Conservation (phyloP, 2,329 filamentous ascomycete species). For the Colletotrichum kahawae region DNA sequence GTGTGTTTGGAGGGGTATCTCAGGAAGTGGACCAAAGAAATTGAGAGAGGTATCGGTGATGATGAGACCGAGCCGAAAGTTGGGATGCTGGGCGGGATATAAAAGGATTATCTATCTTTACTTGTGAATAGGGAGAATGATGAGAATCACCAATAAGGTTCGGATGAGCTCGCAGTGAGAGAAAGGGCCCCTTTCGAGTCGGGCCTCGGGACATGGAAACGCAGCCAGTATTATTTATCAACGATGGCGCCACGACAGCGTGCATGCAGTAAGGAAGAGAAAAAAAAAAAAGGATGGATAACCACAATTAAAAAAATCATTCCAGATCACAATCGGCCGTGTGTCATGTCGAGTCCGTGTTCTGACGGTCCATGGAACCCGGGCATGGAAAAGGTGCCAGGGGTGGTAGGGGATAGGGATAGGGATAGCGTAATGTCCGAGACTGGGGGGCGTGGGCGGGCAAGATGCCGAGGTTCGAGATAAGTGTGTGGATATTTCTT, state of each 20-base stretch:
- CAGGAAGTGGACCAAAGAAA: neutral
- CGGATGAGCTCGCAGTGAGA: neutral
- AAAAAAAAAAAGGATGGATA: neutral
- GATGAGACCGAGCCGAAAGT: neutral
- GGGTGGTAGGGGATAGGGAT: neutral
- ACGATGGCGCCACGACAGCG: neutral
- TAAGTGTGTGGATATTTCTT: neutral
- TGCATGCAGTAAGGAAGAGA: neutral
- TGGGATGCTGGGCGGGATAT: neutral
- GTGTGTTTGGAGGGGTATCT: neutral
- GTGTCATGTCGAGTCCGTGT: neutral
- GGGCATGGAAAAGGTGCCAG: neutral
- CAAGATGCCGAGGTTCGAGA: conserved; percentile 16
- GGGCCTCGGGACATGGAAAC: neutral
- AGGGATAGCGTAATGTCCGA: conserved; percentile 12
- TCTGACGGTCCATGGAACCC: neutral
- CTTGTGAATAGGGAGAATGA: neutral
- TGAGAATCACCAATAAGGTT: neutral
- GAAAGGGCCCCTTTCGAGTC: neutral
- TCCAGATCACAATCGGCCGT: neutral
- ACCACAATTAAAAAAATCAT: conserved; percentile 13
- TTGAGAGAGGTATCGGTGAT: neutral
- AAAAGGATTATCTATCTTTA: neutral
- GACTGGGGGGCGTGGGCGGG: neutral
- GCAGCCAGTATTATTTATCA: conserved; percentile 2